Evolutionary conservation across 805 yeast genomes (phyloP), one percentile per base, ranked within the genome.

Genomic region (Kuraishia floccosa): DNA sequence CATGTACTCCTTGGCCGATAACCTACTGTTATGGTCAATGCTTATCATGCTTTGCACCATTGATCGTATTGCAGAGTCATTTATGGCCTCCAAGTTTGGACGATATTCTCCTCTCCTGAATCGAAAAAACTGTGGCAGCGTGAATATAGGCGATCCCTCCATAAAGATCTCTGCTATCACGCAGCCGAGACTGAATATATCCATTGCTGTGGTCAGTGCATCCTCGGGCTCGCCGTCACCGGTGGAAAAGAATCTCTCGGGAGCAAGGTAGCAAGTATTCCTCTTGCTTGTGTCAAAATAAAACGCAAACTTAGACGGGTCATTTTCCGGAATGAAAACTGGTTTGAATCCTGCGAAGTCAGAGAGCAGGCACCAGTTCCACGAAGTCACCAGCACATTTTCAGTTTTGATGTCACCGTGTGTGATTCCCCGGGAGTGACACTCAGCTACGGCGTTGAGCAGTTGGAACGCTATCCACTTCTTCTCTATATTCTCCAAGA

Each of bases 371-470:
- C 77, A 58, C 94, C 96, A 87, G 51, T 84, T 82, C 82, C 94
- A 83, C 18, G 89, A 72, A 1, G 94, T 80, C 4, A 86, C 76
- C 32, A 91, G 56, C 10, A 91, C 68, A 51, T 91, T 91, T 52
- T 91, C 98, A 0, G 89, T 63, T 55, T 91, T 87, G 38, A 91
- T 65, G 58, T 91, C 97, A 5, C 98, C 97, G 52, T 91, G 98
- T 33, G 58, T 68, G 4, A 86, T 63, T 7, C 60, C 66, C 12
- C 58, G 46, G 4, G 58, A 59, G 49, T 91, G 97, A 34, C 87
- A 64, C 30, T 69, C 68, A 1, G 64, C 58, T 21, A 87, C 43
- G 0, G 78, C 69, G n/a, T 64, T 60, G 18, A 91, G 49, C 34
- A 89, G 52, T 52, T 91, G 98, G 47, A 74, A 91, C 4, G 76